Conservation (phyloP, 164 flowering plant genomes). For the Berberis thunbergii region DNA sequence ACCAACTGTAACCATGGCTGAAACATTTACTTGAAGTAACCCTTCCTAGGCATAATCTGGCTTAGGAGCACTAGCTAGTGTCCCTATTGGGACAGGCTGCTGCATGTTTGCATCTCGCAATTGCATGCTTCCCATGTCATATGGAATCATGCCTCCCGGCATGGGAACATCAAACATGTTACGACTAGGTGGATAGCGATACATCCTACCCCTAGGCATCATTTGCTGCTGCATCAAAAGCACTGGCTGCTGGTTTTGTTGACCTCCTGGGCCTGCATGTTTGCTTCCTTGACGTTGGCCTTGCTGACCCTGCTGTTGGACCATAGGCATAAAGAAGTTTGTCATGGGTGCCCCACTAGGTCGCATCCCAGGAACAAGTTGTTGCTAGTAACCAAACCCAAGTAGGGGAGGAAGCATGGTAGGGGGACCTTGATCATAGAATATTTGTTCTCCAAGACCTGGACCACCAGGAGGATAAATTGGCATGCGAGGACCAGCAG, state of each 20-base stretch:
- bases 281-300: conserved; percentile 65
- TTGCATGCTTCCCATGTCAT: conserved; percentile 61
- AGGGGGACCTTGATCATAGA: conserved; percentile 86
- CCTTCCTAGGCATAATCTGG: too few species aligned
- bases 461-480: conserved; percentile 85
- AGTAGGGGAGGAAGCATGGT: conserved; percentile 83
- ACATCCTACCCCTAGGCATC: conserved; percentile 57
- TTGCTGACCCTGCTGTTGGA: conserved; percentile 56
- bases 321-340: conserved; percentile 63
- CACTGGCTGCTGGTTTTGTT: conserved; percentile 54
- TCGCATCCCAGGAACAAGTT: conserved; percentile 78
- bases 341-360: conserved; percentile 73
- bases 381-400: conserved; percentile 82
- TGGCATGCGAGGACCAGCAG: conserved; percentile 82
- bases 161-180: conserved; percentile 43
- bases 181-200: conserved; percentile 57
- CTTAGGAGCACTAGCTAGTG: conserved; percentile 53
- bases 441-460: conserved; percentile 77
- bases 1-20: too few species aligned
- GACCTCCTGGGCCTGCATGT: conserved; percentile 38
- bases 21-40: too few species aligned
- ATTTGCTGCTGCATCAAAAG: conserved; percentile 73
- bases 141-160: conserved; percentile 62
- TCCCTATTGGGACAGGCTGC: conserved; percentile 56
- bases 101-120: conserved; percentile 41